Evolutionary conservation across 106 monocot species (phyloP).

Genomic region (Vanilla planifolia): DNA sequence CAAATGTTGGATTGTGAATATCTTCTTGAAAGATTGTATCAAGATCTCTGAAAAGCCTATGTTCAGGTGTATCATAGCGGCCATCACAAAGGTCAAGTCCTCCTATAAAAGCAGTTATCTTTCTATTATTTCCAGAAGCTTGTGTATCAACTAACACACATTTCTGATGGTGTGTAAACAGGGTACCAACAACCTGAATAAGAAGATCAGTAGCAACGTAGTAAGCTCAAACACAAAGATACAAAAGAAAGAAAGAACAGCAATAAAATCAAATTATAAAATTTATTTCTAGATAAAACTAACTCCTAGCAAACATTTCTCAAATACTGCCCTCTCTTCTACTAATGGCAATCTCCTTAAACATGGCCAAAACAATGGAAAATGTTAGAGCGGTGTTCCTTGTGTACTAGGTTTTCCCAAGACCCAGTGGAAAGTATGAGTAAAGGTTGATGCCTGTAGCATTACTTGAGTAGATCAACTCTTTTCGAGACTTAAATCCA

Average conservation of each 20-base stretch:
- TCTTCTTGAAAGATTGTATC: conserved; percentile 55
- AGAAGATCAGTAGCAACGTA: background rate
- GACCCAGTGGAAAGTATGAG: too few relatives aligned
- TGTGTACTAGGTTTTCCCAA: too few relatives aligned
- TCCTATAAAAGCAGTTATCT: conserved; percentile 70
- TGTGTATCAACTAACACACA: conserved; percentile 65
- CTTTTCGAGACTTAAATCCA: too few relatives aligned
- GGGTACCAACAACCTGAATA: conserved; percentile 69
- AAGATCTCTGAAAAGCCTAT: conserved; percentile 60
- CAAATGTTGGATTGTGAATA: conserved; percentile 65
- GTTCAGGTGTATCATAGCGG: conserved; percentile 75
- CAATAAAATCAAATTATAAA: background rate
- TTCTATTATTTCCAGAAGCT: conserved; percentile 52
- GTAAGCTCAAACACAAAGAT: background rate
- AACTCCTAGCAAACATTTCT: too few relatives aligned
- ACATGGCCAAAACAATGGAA: too few relatives aligned
- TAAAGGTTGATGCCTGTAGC: too few relatives aligned
- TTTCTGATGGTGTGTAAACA: conserved; percentile 80
- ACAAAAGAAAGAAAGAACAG: background rate
- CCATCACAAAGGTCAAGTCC: conserved; percentile 83
- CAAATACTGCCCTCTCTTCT: too few relatives aligned
- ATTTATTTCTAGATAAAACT: background rate
- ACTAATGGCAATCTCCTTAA: too few relatives aligned
- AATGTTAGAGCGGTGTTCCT: too few relatives aligned
- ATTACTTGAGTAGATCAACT: too few relatives aligned